phyloP scores from a whole-genome alignment of 257 asterid species.

The Solanum chaucha region DNA sequence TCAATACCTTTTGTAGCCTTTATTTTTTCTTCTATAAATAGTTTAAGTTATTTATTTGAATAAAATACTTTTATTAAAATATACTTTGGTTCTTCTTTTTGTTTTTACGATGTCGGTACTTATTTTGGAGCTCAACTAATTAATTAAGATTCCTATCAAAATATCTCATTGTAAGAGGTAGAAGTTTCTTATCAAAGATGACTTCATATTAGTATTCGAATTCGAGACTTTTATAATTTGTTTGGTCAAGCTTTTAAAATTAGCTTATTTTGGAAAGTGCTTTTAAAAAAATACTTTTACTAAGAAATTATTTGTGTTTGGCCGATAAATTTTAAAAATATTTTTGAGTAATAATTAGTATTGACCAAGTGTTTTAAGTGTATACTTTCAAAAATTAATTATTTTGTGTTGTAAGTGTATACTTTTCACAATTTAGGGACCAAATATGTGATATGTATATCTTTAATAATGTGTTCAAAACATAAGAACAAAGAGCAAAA shows the following conservation, averaged over 20 bases:
- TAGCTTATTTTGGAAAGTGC: too few species aligned
- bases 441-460: background rate
- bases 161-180: background rate
- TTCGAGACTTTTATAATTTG: fast-evolving
- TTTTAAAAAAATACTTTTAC: too few species aligned
- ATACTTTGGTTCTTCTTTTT: background rate
- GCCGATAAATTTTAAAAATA: too few species aligned
- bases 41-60: background rate
- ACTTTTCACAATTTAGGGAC: background rate
- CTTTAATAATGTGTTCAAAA: background rate
- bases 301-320: too few species aligned
- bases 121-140: too few species aligned
- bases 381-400: background rate
- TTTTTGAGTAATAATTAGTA: too few species aligned
- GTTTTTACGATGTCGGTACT: fast-evolving
- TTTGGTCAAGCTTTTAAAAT: too few species aligned
- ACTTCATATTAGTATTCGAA: too few species aligned
- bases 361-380: background rate
- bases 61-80: background rate
- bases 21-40: background rate
- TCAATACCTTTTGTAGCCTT: background rate
- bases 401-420: background rate
- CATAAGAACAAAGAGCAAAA: background rate
- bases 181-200: background rate
- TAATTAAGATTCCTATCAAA: too few species aligned